Conservation (phyloP, 139 green algal species). For the Closterium sp. region DNA sequence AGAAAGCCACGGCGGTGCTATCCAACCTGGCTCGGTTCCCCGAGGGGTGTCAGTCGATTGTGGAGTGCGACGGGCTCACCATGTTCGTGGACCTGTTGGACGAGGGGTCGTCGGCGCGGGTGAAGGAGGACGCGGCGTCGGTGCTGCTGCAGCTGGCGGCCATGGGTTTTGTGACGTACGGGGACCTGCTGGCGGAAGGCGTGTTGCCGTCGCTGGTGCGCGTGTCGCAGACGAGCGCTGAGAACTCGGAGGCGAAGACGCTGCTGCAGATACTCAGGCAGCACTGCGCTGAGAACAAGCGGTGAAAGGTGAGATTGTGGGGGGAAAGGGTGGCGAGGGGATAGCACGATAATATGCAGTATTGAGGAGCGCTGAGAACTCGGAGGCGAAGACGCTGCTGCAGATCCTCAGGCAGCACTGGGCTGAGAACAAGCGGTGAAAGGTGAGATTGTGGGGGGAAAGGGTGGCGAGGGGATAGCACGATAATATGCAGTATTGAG, state of each 20-base stretch:
- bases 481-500: no score
- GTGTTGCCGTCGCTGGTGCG: slow-evolving; percentile 18
- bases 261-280: slow-evolving; percentile 11
- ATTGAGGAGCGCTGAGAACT: no score
- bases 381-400: no score
- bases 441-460: no score
- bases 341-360: no score
- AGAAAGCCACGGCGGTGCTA: slow-evolving; percentile 8
- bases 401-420: no score
- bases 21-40: neutral
- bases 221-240: slow-evolving; percentile 8
- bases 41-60: neutral
- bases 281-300: neutral
- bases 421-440: no score
- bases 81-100: neutral
- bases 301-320: no score
- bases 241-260: slow-evolving; percentile 16
- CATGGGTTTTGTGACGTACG: neutral
- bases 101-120: neutral
- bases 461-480: no score
- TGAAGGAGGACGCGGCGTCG: slow-evolving; percentile 13
- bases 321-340: no score
- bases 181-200: slow-evolving; percentile 5
- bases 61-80: neutral
- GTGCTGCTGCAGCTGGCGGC: slow-evolving; percentile 21